Evolutionary conservation across 2,329 filamentous ascomycete species (phyloP).

Genomic region (Penicillium hesseltinei): DNA sequence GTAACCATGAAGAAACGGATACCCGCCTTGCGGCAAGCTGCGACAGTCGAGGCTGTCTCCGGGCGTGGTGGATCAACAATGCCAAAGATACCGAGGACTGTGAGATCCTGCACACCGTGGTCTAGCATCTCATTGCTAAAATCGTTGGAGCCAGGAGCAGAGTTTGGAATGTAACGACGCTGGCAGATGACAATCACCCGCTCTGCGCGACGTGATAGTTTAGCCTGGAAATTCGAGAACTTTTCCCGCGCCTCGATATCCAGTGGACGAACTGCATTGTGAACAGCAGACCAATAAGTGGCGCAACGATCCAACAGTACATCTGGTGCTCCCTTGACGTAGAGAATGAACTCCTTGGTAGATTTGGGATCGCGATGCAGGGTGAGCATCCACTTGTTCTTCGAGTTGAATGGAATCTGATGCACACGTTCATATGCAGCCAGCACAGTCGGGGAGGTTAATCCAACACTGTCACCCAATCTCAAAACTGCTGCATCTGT

Average conservation of each 20-base stretch:
- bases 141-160: constrained; percentile 47
- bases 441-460: constrained; percentile 57
- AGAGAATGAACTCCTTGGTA: constrained; percentile 28
- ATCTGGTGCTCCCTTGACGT: constrained; percentile 77
- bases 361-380: constrained; percentile 42
- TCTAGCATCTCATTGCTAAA: constrained; percentile 53
- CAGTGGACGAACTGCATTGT: constrained; percentile 55
- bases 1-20: constrained; percentile 47
- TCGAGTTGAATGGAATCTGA: constrained; percentile 74
- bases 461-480: constrained; percentile 64
- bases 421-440: constrained; percentile 63
- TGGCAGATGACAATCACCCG: constrained; percentile 68
- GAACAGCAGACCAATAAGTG: constrained; percentile 55
- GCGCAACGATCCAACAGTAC: constrained; percentile 66
- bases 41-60: constrained; percentile 38
- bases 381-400: constrained; percentile 79
- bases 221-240: constrained; percentile 63
- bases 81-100: constrained; percentile 53
- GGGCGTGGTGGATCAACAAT: constrained; percentile 43
- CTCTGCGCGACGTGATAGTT: constrained; percentile 67
- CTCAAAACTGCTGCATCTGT: constrained; percentile 73
- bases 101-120: constrained; percentile 44
- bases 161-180: constrained; percentile 51
- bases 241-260: constrained; percentile 47
- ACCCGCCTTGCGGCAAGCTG: constrained; percentile 36